These are phyloP conservation scores for Microstegium vimineum DNA, from an alignment of 176 grass and related monocot species.

Conservation along the genomic window DNA sequence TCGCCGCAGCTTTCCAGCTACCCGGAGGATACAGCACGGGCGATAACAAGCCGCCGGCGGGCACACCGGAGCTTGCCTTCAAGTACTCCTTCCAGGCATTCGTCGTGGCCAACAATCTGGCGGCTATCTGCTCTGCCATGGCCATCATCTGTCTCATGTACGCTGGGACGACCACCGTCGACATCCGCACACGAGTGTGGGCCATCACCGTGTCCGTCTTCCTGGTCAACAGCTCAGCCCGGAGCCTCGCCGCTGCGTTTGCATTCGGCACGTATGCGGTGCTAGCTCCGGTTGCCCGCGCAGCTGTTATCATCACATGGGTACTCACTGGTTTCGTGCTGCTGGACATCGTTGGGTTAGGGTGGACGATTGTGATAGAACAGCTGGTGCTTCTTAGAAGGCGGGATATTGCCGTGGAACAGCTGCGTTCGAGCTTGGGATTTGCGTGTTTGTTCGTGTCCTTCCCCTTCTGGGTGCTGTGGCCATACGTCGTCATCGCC, in stretches of 20 bases:
- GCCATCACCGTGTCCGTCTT: slow-evolving; percentile 17
- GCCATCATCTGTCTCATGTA: slow-evolving; percentile 34
- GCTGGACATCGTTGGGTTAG: neutral
- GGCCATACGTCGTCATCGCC: no score
- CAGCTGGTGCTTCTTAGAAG: neutral
- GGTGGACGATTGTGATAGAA: neutral
- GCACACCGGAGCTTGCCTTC: neutral
- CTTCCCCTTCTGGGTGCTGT: no score
- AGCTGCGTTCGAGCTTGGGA: no score
- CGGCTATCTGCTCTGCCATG: neutral
- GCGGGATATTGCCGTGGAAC: neutral
- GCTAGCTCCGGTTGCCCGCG: neutral
- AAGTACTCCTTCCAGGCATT: neutral
- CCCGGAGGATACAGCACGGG: neutral
- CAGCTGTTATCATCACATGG: neutral
- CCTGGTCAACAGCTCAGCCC: slow-evolving; percentile 8
- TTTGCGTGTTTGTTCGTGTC: no score
- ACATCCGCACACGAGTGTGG: neutral
- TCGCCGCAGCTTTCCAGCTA: neutral
- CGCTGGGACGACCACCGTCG: slow-evolving; percentile 29
- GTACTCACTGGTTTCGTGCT: neutral
- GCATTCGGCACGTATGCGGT: neutral
- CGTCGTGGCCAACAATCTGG: neutral
- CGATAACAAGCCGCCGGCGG: neutral
- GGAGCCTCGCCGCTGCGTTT: neutral